A percentile compares a stretch with the other conserved stretches of the same genome.
phyloP scores from a whole-genome alignment of 176 grass and related monocot genomes.

The Musa itinerans region DNA sequence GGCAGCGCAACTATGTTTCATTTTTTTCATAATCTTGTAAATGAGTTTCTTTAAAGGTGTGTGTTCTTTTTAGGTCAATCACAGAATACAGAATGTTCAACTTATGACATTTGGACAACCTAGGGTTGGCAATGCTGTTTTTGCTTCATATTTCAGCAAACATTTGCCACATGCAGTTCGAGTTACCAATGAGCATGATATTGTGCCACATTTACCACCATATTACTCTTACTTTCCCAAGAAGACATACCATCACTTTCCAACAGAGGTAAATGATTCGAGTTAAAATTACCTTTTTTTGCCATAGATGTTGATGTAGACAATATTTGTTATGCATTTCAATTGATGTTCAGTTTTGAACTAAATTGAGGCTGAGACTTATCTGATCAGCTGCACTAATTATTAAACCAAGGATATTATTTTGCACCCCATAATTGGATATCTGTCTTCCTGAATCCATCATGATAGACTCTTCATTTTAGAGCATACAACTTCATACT shows the following conservation, averaged over 20 bases:
- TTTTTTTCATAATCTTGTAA: no score
- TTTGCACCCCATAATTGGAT: background rate
- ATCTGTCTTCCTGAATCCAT: background rate
- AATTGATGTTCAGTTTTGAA: no score
- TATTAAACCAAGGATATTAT: background rate
- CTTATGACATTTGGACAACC: constrained; percentile 25
- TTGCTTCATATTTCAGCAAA: constrained; percentile 12
- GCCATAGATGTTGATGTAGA: no score
- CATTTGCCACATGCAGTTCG: constrained; percentile 16
- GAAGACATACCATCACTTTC: constrained; percentile 24
- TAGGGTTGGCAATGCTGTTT: constrained; percentile 14
- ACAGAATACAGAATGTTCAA: constrained; percentile 16
- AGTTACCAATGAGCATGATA: constrained; percentile 15
- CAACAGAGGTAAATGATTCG: constrained; percentile 14
- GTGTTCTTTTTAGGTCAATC: constrained; percentile 2
- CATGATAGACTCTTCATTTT: background rate
- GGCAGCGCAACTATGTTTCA: background rate
- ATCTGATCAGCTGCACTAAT: no score
- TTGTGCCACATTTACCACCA: constrained; percentile 16
- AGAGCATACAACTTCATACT: background rate
- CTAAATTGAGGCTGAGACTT: background rate
- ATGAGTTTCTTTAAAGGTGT: background rate
- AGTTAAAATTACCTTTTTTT: background rate
- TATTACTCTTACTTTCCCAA: constrained; percentile 18
- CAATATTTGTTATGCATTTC: no score